A percentile compares a stretch with the other conserved stretches of the same genome.
Conservation (phyloP, 495 filamentous ascomycete species). For the Apodospora peruviana region DNA sequence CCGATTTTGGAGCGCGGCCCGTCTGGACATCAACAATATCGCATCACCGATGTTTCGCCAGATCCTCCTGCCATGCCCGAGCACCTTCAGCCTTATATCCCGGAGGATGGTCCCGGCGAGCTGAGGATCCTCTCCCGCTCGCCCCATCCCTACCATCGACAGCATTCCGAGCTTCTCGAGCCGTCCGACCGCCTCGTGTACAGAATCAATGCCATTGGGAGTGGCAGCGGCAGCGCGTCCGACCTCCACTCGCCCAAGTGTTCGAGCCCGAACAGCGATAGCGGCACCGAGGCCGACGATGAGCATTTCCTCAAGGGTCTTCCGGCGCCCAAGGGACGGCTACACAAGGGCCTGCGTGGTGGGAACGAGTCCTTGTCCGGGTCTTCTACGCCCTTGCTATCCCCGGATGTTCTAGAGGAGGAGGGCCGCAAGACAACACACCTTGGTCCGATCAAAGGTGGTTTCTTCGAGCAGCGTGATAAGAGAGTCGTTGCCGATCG, state of each 20-base stretch:
- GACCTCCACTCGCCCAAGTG: slow-evolving; percentile 28
- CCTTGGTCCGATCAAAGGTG: slow-evolving; percentile 13
- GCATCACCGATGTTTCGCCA: slow-evolving; percentile 11
- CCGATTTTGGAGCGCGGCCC: too few species aligned
- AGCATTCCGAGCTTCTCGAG: slow-evolving; percentile 43
- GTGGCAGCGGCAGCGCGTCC: not conserved
- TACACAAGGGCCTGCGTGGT: slow-evolving; percentile 67
- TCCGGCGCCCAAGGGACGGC: slow-evolving; percentile 64
- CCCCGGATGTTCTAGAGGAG: slow-evolving; percentile 54
- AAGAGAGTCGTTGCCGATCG: slow-evolving; percentile 26
- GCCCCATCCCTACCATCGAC: slow-evolving; percentile 70
- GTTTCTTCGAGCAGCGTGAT: slow-evolving; percentile 12
- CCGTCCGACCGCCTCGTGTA: slow-evolving; percentile 27
- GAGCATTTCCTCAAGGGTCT: slow-evolving; percentile 75
- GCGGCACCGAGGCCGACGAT: slow-evolving; percentile 89
- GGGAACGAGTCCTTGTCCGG: slow-evolving; percentile 43
- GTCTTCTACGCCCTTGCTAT: slow-evolving; percentile 52
- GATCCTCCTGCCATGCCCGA: slow-evolving; percentile 29
- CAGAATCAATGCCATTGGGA: not conserved
- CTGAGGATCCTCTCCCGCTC: slow-evolving; percentile 61
- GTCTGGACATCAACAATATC: not conserved
- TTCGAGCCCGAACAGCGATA: slow-evolving; percentile 67
- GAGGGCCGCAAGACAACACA: slow-evolving; percentile 30
- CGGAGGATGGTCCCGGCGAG: slow-evolving; percentile 14
- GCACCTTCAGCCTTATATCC: slow-evolving; percentile 25